A percentile compares a stretch with the other conserved stretches of the same genome.
phyloP scores from a whole-genome alignment of 345 rosid species.

The Orychophragmus violaceus region DNA sequence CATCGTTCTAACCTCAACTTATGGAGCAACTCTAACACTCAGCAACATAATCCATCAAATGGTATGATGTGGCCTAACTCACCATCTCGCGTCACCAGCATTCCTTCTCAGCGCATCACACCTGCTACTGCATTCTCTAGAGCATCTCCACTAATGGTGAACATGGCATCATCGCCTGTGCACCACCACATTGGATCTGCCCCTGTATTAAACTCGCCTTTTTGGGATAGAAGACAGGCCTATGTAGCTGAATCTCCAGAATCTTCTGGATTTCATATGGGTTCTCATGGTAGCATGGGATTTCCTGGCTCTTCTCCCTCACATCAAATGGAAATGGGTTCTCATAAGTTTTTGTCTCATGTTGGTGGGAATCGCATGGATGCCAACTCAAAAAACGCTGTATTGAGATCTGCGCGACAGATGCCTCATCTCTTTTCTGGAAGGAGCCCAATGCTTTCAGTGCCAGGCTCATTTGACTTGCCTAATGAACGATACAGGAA shows the following conservation, averaged over 20 bases:
- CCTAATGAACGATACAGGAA: constrained; percentile 67
- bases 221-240: constrained; percentile 70
- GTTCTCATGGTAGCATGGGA: constrained; percentile 55
- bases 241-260: constrained; percentile 73
- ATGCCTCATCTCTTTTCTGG: constrained; percentile 62
- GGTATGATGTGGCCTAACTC: constrained; percentile 76
- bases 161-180: constrained; percentile 47
- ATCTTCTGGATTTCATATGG: constrained; percentile 59
- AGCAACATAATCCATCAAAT: constrained; percentile 56
- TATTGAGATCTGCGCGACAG: constrained; percentile 55
- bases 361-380: constrained; percentile 51
- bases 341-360: constrained; percentile 49
- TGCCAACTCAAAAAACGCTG: constrained; percentile 41
- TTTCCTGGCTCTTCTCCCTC: constrained; percentile 59
- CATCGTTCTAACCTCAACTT: constrained; percentile 44
- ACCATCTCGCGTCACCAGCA: constrained; percentile 43
- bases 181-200: constrained; percentile 84
- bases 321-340: constrained; percentile 54
- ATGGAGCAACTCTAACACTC: constrained; percentile 62
- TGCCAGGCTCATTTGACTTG: constrained; percentile 55
- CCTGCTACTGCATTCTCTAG: constrained; percentile 56
- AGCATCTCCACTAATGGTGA: constrained; percentile 57
- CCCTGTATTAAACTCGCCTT: constrained; percentile 56
- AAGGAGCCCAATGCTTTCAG: constrained; percentile 57
- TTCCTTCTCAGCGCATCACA: constrained; percentile 45